Evolutionary conservation across 306 rosid genomes (phyloP).

Genomic region (Quercus cerris): DNA sequence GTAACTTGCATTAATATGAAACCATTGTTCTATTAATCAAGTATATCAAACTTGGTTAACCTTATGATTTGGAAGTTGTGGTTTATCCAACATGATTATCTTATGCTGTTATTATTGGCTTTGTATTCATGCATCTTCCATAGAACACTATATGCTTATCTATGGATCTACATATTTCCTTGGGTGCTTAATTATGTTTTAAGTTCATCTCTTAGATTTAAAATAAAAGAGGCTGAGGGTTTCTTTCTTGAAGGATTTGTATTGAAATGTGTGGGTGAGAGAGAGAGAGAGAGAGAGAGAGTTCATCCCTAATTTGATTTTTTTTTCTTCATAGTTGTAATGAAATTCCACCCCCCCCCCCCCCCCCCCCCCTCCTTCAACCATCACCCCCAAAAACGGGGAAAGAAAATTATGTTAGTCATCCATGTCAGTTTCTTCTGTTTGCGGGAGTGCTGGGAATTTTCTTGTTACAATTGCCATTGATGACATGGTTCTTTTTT

Average conservation of each 20-base stretch:
- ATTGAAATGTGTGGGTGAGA: not conserved
- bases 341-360: too few relatives aligned
- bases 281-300: not conserved
- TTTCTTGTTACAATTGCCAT: not conserved
- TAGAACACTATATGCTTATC: not conserved
- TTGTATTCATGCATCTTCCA: not conserved
- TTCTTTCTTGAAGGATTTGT: not conserved
- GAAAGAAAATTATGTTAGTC: not conserved
- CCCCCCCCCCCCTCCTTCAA: too few relatives aligned
- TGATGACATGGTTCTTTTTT: constrained; percentile 11
- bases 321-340: too few relatives aligned
- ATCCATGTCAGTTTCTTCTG: not conserved
- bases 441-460: not conserved
- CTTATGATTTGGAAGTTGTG: not conserved
- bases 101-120: not conserved
- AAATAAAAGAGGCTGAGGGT: not conserved
- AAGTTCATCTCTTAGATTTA: not conserved
- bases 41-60: constrained; percentile 1
- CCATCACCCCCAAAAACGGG: too few relatives aligned
- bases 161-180: not conserved
- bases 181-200: not conserved
- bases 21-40: not conserved
- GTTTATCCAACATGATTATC: not conserved
- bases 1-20: constrained; percentile 30
- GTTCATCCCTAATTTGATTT: not conserved